Evolutionary conservation across 768 basidiomycete species (phyloP), one percentile per base, ranked within the genome.

Genomic region (Steccherinum ochraceum): DNA sequence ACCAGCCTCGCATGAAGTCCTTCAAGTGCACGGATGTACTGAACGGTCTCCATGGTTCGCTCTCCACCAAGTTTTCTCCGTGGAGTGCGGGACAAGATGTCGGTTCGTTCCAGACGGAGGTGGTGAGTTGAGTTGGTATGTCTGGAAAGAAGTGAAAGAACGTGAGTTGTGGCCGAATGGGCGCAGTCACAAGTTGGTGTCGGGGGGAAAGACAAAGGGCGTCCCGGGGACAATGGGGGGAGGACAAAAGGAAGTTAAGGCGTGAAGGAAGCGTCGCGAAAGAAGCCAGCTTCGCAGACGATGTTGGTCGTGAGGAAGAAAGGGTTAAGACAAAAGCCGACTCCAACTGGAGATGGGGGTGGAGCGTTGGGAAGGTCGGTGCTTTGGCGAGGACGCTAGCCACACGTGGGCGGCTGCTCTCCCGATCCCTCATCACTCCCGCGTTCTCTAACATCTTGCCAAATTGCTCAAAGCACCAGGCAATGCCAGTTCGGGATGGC

Each of bases 141-240:
- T 35, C 30, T 35, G 30, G 30, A 18, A 20, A 40, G 13, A 45
- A 13, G 19, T 18, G 40, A 50, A 46, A 39, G 52, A 54, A 43
- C 19, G 52, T 50, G 48, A 24, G 20, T 26, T 21, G 23, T 44
- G 52, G 46, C 48, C 52, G 46, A n/a, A 7, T 35, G 30, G 30
- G 7, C 30, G n/a, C n/a, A n/a, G 30, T 35, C 30, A 35, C 30
- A 35, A 35, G 30, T 35, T 35, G 30, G 30, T 35, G 7, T 7
- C 16, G 30, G 7, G 16, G 16, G 30, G 30, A 35, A 35, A 35
- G 30, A 7, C 16, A 7, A 16, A 35, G 30, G 16, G 30, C 30
- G 30, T 35, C 30, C 30, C 16, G 30, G 16, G 16, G 30, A 35
- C 30, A 35, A 35, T 7, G 7, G 30, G 30, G 7, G 16, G 16